Base-by-base conservation (phyloP, 768 basidiomycete species). In the Cystofilobasidium macerans region DNA sequence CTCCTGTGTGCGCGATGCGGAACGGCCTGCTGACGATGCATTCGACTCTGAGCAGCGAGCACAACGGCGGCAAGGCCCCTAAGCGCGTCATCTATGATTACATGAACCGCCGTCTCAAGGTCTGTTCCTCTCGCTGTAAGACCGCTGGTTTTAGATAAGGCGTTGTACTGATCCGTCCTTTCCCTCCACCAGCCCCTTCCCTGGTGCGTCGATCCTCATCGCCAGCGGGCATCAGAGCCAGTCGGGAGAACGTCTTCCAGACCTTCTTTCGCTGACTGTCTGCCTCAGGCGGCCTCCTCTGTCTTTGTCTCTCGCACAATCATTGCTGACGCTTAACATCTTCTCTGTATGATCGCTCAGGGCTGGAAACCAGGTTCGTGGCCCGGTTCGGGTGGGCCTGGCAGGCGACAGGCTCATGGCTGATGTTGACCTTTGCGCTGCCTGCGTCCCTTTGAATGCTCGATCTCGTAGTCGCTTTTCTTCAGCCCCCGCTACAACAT, bases 281-380 rank as follows among this genome's bases (percentile, higher is more conserved):
- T 20, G 16, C 30, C 32, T 18, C n/a, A n/a, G n/a, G n/a, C n/a
- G n/a, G 14, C 16, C 42, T 28, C 40, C n/a, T 14, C 32, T 48
- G 1, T 26, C 57, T 38, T 38, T 48, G 12, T n/a, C 32, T 38
- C 14, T 47, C 36, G 3, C 22, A 11, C 20, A 24, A 8, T 61
- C 26, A 0, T 2, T 16, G 3, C 47, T 47, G 4, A 20, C 7
- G 22, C 42, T 42, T 13, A 42, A 13, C 42, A 4, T 20, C 22
- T 20, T 42, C 0, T 26, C n/a, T n/a, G n/a, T n/a, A n/a, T 22
- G 45, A 35, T 53, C n/a, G 42, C 30, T 35, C 62, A 68, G 62
- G 65, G 26, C 53, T 28, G 65, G 65, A 61, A 67, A 67, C 65
- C 65, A 67, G 65, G 65, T 66, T 11, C 43, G 65, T 53, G n/a